A percentile compares a stretch with the other conserved stretches of the same genome.
phyloP scores from a whole-genome alignment of 352 stramenopile genomes.

The Blastocystis sp. region DNA sequence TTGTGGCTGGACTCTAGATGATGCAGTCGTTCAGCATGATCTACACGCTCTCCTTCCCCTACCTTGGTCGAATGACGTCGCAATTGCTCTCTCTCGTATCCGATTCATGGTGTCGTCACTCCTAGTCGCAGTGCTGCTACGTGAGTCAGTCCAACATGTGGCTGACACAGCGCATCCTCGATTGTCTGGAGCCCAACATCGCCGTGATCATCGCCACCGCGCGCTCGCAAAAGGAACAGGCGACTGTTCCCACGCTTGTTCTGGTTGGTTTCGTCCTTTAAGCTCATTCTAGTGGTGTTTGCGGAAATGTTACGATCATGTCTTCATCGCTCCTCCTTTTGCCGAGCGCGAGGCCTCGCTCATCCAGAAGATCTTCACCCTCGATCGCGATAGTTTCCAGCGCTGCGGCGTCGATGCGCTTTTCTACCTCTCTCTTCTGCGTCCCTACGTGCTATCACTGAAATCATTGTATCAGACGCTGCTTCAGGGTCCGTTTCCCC shows the following conservation, averaged over 20 bases:
- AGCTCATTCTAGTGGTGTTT: not conserved
- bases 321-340: constrained; percentile 8
- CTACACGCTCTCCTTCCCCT: not conserved
- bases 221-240: not conserved
- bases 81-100: not conserved
- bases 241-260: constrained; percentile 1
- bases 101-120: not conserved
- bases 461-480: not conserved
- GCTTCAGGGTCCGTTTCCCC: not conserved
- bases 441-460: not conserved
- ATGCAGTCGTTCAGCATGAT: not conserved
- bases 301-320: constrained; percentile 39
- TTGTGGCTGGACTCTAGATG: not conserved
- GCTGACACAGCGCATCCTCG: constrained; percentile 42
- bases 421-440: not conserved
- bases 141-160: constrained; percentile 46
- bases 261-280: not conserved
- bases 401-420: constrained; percentile 15
- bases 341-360: not conserved
- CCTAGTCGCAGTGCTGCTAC: constrained; percentile 25
- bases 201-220: not conserved
- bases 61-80: constrained; percentile 10
- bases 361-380: not conserved
- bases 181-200: constrained; percentile 14
- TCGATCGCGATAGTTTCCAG: not conserved